A percentile compares a stretch with the other conserved stretches of the same genome.
Evolutionary conservation across 2,329 filamentous ascomycete genomes (phyloP).

Genomic region (Beauveria asiatica): DNA sequence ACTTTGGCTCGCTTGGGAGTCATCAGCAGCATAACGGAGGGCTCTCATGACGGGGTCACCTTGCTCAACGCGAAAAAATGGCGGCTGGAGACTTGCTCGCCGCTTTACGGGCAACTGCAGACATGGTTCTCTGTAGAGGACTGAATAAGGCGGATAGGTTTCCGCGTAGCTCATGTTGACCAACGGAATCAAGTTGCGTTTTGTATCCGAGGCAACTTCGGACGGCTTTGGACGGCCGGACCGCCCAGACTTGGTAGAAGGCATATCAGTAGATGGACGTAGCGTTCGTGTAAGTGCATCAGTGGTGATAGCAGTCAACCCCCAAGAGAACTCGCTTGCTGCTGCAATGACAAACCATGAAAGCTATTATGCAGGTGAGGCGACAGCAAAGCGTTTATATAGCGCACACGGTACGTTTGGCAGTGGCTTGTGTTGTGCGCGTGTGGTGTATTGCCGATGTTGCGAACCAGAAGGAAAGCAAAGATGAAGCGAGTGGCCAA

Average conservation of each 20-base stretch:
- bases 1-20: slow-evolving; percentile 29
- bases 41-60: slow-evolving; percentile 54
- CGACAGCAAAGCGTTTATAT: not conserved
- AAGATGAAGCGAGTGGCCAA: slow-evolving; percentile 6
- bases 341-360: not conserved
- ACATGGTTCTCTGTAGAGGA: slow-evolving; percentile 45
- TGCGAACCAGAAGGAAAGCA: not conserved
- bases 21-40: slow-evolving; percentile 42
- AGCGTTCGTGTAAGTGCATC: not conserved
- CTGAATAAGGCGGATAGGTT: slow-evolving; percentile 49
- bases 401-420: not conserved
- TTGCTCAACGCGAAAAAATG: slow-evolving; percentile 41
- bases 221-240: slow-evolving; percentile 46
- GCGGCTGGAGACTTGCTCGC: slow-evolving; percentile 30
- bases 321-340: not conserved
- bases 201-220: slow-evolving; percentile 66
- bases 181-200: slow-evolving; percentile 58
- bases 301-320: not conserved
- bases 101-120: slow-evolving; percentile 35
- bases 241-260: slow-evolving; percentile 23
- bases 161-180: slow-evolving; percentile 49
- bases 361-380: not conserved
- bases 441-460: not conserved
- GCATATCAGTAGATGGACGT: slow-evolving; percentile 19
- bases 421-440: not conserved